Evolutionary conservation across 108 stramenopile genomes (phyloP), one percentile per base, ranked within the genome.

Genomic region (Pseudonitzschia multiseries): DNA sequence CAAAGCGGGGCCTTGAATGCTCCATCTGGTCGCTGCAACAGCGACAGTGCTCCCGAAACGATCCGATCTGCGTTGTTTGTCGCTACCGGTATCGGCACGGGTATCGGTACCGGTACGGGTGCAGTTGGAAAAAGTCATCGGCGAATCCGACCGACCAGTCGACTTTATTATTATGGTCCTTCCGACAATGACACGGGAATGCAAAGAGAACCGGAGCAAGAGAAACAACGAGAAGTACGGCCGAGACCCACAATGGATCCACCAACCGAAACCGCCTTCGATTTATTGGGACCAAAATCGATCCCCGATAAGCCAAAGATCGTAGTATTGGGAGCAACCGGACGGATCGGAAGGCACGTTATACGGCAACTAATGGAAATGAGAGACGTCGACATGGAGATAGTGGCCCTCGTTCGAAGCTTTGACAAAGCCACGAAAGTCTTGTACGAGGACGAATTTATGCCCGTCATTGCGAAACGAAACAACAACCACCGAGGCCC

Each of bases 271-370:
- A 77, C 81, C 3, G 24, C 68, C 12, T 61, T 78, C 13, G 81
- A 68, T 50, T 14, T 33, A 8, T 48, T 73, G 24, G 78, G 66
- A 28, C 74, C 78, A 46, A 22, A 21, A 2, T 52, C 79, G 4
- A 44, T 75, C 6, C 83, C 83, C 9, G 17, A 53, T n/a, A 78
- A 79, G 42, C 79, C 79, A 18, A 86, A 86, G 52, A 83, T 86
- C 70, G 88, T 89, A 13, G 86, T 92, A 0, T 73, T 89, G 41
- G 91, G 91, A 3, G 88, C 91, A 42, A 72, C 88, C 2, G 85
- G 87, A 12, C 57, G 75, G 53, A 75, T 88, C 42, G 91, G 91
- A 32, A 68, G 88, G 24, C 60, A 80, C 1, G 83, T 92, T 0
- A 57, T 92, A 3, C 62, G 71, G 36, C 84, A 88, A 13, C 68